These are phyloP conservation scores for Backusella circina DNA, from an alignment of 192 early-diverging fungal species.

Conservation along the genomic window DNA sequence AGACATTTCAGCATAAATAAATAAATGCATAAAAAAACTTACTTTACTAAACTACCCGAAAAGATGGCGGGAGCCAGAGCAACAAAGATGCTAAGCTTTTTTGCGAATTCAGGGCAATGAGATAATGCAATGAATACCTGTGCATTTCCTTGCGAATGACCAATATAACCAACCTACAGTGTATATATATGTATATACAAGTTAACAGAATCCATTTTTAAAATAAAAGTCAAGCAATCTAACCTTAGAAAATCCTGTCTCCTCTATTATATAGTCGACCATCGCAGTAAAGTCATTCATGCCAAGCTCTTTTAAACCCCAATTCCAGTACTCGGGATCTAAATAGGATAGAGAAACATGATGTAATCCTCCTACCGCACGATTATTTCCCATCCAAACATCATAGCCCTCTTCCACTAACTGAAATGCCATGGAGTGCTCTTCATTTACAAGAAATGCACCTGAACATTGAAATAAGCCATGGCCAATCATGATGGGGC, in stretches of 20 bases:
- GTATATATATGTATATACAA: conserved; percentile 21
- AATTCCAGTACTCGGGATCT: conserved; percentile 68
- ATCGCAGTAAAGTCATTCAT: conserved; percentile 81
- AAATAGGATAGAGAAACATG: conserved; percentile 9
- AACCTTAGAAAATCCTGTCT: conserved; percentile 32
- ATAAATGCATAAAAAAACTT: not conserved
- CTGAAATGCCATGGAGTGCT: conserved; percentile 73
- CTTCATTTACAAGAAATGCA: conserved; percentile 79
- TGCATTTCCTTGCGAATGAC: conserved; percentile 92
- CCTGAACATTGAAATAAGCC: conserved; percentile 92
- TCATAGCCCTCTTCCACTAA: conserved; percentile 91
- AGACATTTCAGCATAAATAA: not conserved
- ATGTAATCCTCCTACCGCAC: conserved; percentile 50
- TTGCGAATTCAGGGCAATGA: conserved; percentile 70
- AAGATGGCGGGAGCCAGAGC: conserved; percentile 77
- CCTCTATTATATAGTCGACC: conserved; percentile 43
- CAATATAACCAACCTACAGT: conserved; percentile 68
- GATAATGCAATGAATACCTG: conserved; percentile 87
- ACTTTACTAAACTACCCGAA: conserved; percentile 6
- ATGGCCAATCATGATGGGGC: conserved; percentile 92
- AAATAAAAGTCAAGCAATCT: not conserved
- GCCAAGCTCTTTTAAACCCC: conserved; percentile 89
- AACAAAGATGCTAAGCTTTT: conserved; percentile 85
- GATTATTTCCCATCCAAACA: conserved; percentile 93
- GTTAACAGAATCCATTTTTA: not conserved